Percentiles rank a stretch among this genome's conserved stretches.
Conservation (phyloP, 441 rosid genomes). For the Croton laevigatus region DNA sequence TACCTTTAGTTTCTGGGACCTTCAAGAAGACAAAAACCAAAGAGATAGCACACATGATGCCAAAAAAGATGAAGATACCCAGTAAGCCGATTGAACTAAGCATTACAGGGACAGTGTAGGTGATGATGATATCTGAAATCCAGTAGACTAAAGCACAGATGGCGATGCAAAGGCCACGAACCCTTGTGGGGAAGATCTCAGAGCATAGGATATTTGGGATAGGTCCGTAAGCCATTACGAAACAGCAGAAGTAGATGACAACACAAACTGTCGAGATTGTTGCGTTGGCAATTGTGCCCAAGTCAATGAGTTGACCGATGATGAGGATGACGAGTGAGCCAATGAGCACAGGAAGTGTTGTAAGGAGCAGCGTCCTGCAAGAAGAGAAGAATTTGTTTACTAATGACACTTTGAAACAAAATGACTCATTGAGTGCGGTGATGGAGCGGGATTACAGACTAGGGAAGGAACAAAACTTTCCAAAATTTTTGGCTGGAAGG, state of each 20-base stretch:
- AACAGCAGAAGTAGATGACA: slow-evolving; percentile 82
- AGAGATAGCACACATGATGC: slow-evolving; percentile 59
- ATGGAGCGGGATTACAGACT: too few species aligned
- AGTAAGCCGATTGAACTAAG: slow-evolving; percentile 75
- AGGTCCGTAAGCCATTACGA: slow-evolving; percentile 94
- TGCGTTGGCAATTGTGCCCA: slow-evolving; percentile 58
- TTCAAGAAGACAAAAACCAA: slow-evolving; percentile 75
- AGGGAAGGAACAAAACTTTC: too few species aligned
- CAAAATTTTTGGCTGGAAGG: too few species aligned
- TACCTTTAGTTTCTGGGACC: slow-evolving; percentile 98
- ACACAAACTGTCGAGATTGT: slow-evolving; percentile 75
- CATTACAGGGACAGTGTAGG: slow-evolving; percentile 69
- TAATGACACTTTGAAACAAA: neutral
- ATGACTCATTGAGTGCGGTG: too few species aligned
- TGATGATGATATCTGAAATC: slow-evolving; percentile 74
- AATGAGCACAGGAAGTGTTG: slow-evolving; percentile 76
- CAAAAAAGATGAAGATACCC: slow-evolving; percentile 79
- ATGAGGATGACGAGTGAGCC: slow-evolving; percentile 59
- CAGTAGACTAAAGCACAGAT: slow-evolving; percentile 82
- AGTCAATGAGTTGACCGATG: slow-evolving; percentile 40
- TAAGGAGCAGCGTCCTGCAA: slow-evolving; percentile 76
- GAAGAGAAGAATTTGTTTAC: slow-evolving; percentile 1
- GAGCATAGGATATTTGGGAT: slow-evolving; percentile 90
- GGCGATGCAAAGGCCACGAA: slow-evolving; percentile 94
- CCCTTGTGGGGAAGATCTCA: slow-evolving; percentile 99